Evolutionary conservation across 495 filamentous ascomycete species (phyloP), one percentile per base, ranked within the genome.

Genomic region (Acidiella bohemica): DNA sequence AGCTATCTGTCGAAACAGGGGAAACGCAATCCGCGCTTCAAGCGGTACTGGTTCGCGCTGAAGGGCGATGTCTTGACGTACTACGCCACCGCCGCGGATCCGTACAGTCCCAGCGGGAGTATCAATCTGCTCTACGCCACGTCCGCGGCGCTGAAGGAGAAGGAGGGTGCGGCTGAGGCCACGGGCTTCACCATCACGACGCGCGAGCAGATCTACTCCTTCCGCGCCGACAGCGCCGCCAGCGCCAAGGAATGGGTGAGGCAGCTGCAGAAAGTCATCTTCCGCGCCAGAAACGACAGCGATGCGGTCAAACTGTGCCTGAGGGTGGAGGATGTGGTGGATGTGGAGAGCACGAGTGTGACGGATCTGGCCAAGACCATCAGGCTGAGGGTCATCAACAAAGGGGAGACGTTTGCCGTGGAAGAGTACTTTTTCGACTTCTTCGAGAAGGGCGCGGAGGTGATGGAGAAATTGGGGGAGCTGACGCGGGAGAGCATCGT

Each of bases 351-450:
- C 49, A 88, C 78, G 38, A 78, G 86, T 23, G 83, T 95, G 63
- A 71, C 90, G 27, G 86, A 93, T 37, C 84, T 90, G 60, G 84
- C 86, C 16, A 84, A 95, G 39, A 97, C 90, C 0, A 78, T 93
- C 60, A 96, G 92, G 59, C 78, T 97, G 33, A 71, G 85, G 14
- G 84, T 94, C 16, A 73, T 94, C 35, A 86, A 95, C 48, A 87
- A 81, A 46, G 80, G 84, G 39, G 90, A 95, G 53, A 90, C 85
- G 6, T 94, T 78, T 62, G 85, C 84, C 3, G 84, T 96, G 41
- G 90, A 97, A 51, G 90, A 97, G 82, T 93, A 95, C 58, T 96
- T 87, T 55, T 96, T 97, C 57, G 83, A 87, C 0, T 96, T 96
- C 59, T 94, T 94, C 54, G 80, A 75, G 46, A 81, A 76, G 36